Conservation (phyloP, 1,139 yeast species). For the Taphrina communis region DNA sequence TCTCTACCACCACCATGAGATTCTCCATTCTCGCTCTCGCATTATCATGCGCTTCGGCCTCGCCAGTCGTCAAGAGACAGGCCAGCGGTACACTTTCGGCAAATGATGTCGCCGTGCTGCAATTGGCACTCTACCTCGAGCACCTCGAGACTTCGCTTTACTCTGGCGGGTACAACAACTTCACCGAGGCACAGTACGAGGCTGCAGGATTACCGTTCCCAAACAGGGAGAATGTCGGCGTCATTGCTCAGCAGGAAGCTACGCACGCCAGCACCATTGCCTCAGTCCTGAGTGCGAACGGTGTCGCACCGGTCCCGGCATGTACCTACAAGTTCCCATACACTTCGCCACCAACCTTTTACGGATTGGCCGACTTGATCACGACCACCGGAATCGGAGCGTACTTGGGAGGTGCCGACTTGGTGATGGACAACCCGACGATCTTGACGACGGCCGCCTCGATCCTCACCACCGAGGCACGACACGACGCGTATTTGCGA, state of each 20-base stretch:
- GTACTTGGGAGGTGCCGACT: constrained; percentile 41
- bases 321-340: constrained; percentile 43
- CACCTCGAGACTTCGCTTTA: constrained; percentile 46
- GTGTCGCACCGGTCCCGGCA: constrained; percentile 44
- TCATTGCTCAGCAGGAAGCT: constrained; percentile 39
- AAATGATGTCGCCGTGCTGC: constrained; percentile 45
- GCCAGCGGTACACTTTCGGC: constrained; percentile 16
- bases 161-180: constrained; percentile 40
- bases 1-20: constrained; percentile 9
- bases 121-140: constrained; percentile 45
- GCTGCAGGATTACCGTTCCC: constrained; percentile 43
- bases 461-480: constrained; percentile 43
- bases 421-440: constrained; percentile 24
- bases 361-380: constrained; percentile 41
- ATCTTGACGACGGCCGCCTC: constrained; percentile 42
- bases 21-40: constrained; percentile 27
- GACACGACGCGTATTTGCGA: constrained; percentile 44
- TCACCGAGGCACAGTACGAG: constrained; percentile 41
- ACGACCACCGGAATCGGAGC: constrained; percentile 43
- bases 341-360: constrained; percentile 42
- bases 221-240: constrained; percentile 43
- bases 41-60: constrained; percentile 11
- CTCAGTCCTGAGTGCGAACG: constrained; percentile 8
- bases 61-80: constrained; percentile 30
- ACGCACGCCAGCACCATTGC: constrained; percentile 27